phyloP scores from a whole-genome alignment of 352 stramenopile genomes.

The Pythium sp. region DNA sequence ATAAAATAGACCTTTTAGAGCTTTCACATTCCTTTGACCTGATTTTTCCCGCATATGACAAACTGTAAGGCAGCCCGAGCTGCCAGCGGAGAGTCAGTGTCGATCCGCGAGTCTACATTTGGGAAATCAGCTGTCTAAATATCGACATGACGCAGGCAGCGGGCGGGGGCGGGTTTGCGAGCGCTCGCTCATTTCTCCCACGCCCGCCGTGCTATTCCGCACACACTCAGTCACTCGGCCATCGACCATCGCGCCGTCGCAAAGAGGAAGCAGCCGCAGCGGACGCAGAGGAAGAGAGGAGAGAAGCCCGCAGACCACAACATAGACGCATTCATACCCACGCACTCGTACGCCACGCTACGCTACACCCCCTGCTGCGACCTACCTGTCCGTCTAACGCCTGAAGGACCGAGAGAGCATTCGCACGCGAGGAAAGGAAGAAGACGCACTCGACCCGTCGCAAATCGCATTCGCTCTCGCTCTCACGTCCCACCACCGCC shows the following conservation, averaged over 20 bases:
- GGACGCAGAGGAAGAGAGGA: not conserved
- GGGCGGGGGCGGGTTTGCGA: not conserved
- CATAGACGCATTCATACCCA: not conserved
- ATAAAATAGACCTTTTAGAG: not conserved
- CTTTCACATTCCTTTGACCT: not conserved
- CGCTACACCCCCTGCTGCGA: not conserved
- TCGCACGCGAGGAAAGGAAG: conserved; percentile 3
- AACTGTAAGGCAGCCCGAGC: not conserved
- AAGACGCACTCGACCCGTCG: conserved; percentile 5
- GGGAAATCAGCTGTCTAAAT: conserved; percentile 5
- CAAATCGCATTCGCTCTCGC: conserved; percentile 3
- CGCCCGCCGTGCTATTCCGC: conserved; percentile 6
- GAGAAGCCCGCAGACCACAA: not conserved
- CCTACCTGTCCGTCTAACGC: not conserved
- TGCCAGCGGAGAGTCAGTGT: conserved; percentile 8
- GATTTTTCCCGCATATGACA: not conserved
- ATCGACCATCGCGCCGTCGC: conserved; percentile 1
- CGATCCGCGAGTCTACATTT: conserved; percentile 6
- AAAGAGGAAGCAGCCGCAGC: not conserved
- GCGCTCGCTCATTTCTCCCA: conserved; percentile 7
- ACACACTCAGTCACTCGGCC: not conserved
- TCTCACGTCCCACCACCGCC: not conserved
- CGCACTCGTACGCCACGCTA: not conserved
- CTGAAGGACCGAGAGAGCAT: not conserved
- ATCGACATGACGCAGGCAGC: conserved; percentile 1